A percentile compares a stretch with the other conserved stretches of the same genome.
phyloP scores from a whole-genome alignment of 2,329 filamentous ascomycete species.

The Talaromyces sp. region DNA sequence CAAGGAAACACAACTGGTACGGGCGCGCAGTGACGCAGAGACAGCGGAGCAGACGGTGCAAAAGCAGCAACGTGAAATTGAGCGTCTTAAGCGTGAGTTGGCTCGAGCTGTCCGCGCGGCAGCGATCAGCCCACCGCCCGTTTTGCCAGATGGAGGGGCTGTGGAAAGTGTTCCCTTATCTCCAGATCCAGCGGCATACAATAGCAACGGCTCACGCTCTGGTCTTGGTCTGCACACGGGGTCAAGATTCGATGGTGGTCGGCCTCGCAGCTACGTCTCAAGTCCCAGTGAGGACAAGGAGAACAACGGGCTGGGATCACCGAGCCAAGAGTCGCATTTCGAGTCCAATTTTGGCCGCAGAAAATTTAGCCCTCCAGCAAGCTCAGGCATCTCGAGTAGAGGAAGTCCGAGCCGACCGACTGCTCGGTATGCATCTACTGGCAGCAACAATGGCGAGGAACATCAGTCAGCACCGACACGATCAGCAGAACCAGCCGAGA shows the following conservation, averaged over 20 bases:
- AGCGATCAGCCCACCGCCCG: slow-evolving; percentile 32
- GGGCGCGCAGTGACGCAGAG: slow-evolving; percentile 84
- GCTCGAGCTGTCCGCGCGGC: slow-evolving; percentile 42
- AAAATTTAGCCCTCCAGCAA: slow-evolving; percentile 41
- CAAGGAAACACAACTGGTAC: slow-evolving; percentile 94
- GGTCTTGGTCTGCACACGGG: slow-evolving; percentile 34
- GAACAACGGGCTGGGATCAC: slow-evolving; percentile 47
- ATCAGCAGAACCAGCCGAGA: slow-evolving; percentile 64
- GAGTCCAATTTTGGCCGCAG: slow-evolving; percentile 27
- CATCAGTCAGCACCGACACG: slow-evolving; percentile 19
- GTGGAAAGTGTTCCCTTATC: slow-evolving; percentile 47
- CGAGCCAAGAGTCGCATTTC: slow-evolving; percentile 22
- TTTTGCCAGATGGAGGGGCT: slow-evolving; percentile 41
- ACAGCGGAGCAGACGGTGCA: slow-evolving; percentile 81
- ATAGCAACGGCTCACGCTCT: slow-evolving; percentile 24
- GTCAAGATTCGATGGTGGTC: slow-evolving; percentile 34
- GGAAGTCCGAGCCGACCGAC: slow-evolving; percentile 33
- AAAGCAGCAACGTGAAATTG: slow-evolving; percentile 78
- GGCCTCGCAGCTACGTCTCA: slow-evolving; percentile 38
- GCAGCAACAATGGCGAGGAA: slow-evolving; percentile 31
- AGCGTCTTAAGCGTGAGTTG: slow-evolving; percentile 84
- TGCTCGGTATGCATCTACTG: slow-evolving; percentile 23
- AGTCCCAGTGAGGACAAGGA: slow-evolving; percentile 71
- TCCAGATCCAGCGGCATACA: slow-evolving; percentile 28
- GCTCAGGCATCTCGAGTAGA: slow-evolving; percentile 28